Evolutionary conservation across 257 asterid genomes (phyloP).

Genomic region (Ballota nigra): DNA sequence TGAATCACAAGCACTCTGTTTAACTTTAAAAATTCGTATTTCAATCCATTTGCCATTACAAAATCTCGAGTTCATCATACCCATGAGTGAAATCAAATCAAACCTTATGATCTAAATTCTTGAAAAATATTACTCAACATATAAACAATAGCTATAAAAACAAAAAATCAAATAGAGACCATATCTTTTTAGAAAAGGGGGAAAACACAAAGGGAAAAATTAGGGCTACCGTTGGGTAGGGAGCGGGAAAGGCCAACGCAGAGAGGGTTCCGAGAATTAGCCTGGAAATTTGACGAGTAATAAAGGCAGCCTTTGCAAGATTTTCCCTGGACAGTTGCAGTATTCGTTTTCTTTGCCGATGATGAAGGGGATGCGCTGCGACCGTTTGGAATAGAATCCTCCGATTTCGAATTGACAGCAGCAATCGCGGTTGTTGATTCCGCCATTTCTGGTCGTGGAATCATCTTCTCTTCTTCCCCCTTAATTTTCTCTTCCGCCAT

Average conservation of each 20-base stretch:
- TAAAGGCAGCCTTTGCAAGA: conserved; percentile 84
- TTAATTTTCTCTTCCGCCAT: conserved; percentile 24
- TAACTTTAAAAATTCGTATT: neutral
- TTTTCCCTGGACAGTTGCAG: conserved; percentile 43
- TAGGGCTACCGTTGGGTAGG: conserved; percentile 63
- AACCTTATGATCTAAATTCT: neutral
- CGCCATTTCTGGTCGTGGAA: conserved; percentile 26
- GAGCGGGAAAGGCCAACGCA: conserved; percentile 85
- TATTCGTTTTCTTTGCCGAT: conserved; percentile 24
- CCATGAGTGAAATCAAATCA: neutral
- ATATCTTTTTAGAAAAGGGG: too few species aligned
- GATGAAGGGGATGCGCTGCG: conserved; percentile 25
- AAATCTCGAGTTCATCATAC: neutral
- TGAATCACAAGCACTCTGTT: neutral
- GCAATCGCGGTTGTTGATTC: conserved; percentile 17
- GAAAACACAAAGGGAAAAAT: neutral
- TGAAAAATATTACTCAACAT: too few species aligned
- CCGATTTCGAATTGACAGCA: conserved; percentile 17
- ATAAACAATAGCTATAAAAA: neutral
- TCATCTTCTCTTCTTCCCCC: conserved; percentile 23
- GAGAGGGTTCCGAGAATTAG: conserved; percentile 69
- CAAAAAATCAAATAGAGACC: neutral
- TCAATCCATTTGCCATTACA: neutral
- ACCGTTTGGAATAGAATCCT: conserved; percentile 21
- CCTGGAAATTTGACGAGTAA: conserved; percentile 63